Percentiles rank a stretch among this genome's conserved stretches.
phyloP scores from a whole-genome alignment of 106 monocot species.

The Chionographis japonica region DNA sequence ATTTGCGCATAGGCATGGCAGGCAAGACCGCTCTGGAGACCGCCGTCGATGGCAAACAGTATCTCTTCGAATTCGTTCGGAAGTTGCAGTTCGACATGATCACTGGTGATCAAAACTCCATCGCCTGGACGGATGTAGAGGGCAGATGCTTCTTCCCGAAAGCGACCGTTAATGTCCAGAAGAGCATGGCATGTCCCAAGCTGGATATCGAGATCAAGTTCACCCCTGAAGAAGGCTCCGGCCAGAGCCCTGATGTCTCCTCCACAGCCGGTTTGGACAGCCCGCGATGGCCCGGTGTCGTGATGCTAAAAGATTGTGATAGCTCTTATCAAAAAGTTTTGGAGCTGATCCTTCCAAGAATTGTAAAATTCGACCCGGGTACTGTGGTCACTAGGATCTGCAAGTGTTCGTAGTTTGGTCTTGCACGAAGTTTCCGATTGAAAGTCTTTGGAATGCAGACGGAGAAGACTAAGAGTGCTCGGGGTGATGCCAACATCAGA shows the following conservation, averaged over 20 bases:
- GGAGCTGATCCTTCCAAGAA: constrained; percentile 23
- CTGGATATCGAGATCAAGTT: too few relatives aligned
- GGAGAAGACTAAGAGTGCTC: constrained; percentile 14
- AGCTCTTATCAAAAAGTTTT: constrained; percentile 24
- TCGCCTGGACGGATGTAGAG: constrained; percentile 64
- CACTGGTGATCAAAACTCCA: constrained; percentile 16
- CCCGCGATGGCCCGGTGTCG: constrained; percentile 17
- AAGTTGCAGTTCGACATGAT: constrained; percentile 33
- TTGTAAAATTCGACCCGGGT: constrained; percentile 1
- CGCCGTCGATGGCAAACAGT: constrained; percentile 6
- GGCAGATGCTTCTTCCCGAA: constrained; percentile 64
- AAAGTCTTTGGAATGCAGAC: constrained; percentile 27
- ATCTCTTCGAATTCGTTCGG: constrained; percentile 49
- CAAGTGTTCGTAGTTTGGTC: constrained; percentile 19
- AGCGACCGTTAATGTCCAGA: not conserved
- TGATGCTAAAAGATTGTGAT: constrained; percentile 6
- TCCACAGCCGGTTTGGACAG: too few relatives aligned
- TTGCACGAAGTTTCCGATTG: constrained; percentile 1
- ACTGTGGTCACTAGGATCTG: constrained; percentile 17
- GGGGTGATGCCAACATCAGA: constrained; percentile 45
- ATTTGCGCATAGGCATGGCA: constrained; percentile 35
- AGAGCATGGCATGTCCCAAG: constrained; percentile 8
- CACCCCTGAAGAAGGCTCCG: not conserved
- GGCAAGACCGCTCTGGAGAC: constrained; percentile 33
- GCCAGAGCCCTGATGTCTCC: constrained; percentile 26